Conservation (phyloP, 768 basidiomycete genomes). For the Zangia roseola region DNA sequence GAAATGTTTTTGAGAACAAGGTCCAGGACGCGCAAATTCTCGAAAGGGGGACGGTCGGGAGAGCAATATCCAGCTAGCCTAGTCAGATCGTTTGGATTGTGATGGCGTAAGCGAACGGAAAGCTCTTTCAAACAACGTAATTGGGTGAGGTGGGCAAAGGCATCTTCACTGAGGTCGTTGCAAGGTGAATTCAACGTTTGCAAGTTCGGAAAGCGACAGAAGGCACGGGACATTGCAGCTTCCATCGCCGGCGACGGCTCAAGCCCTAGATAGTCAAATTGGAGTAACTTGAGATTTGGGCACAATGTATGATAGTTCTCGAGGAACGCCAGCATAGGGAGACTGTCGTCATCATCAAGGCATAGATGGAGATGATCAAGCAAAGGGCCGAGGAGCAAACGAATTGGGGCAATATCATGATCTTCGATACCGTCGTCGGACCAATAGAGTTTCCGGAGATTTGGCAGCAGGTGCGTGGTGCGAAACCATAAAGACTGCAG, state of each 20-base stretch:
- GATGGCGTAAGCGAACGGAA: not conserved
- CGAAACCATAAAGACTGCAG: constrained; percentile 2
- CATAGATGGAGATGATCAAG: constrained; percentile 1
- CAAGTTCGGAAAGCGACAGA: constrained; percentile 1
- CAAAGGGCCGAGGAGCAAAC: constrained; percentile 11
- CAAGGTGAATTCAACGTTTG: not conserved
- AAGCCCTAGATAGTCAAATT: too few relatives aligned
- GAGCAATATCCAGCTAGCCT: not conserved
- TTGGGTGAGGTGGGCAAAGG: not conserved
- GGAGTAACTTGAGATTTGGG: constrained; percentile 7
- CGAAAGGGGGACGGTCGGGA: not conserved
- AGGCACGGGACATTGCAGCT: constrained; percentile 2
- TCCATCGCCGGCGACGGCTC: too few relatives aligned
- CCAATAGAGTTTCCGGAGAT: constrained; percentile 5
- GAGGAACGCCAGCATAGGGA: constrained; percentile 2
- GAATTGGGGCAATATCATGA: not conserved
- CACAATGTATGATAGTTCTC: constrained; percentile 3
- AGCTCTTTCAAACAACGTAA: not conserved
- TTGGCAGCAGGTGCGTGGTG: constrained; percentile 8
- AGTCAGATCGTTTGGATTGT: not conserved
- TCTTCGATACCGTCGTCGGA: too few relatives aligned
- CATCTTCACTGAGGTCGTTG: not conserved
- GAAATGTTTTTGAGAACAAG: constrained; percentile 1
- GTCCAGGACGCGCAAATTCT: constrained; percentile 7
- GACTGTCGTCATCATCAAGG: not conserved